These are phyloP conservation scores for Stachybotrys chartarum DNA, from an alignment of 2,329 filamentous ascomycete species.

Conservation along the genomic window DNA sequence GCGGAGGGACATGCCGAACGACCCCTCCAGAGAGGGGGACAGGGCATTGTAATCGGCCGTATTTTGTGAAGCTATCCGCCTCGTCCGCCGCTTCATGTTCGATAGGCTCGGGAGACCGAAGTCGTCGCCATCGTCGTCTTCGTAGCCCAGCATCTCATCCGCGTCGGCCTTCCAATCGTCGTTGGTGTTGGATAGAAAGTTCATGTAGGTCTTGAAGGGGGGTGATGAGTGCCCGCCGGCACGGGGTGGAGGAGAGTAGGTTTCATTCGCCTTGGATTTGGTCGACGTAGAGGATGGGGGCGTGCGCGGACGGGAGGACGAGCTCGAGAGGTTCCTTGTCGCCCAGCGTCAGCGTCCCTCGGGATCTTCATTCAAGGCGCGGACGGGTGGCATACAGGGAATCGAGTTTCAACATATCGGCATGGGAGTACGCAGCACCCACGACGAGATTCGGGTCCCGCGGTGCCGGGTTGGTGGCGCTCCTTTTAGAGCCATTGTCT, in stretches of 20 bases:
- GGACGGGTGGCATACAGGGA: conserved; percentile 50
- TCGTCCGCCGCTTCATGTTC: conserved; percentile 74
- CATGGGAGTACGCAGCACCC: conserved; percentile 92
- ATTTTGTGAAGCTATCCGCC: conserved; percentile 40
- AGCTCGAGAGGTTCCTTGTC: conserved; percentile 50
- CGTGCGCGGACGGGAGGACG: conserved; percentile 63
- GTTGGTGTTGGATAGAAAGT: conserved; percentile 73
- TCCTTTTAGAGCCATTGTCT: conserved; percentile 43
- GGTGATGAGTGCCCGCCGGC: conserved; percentile 50
- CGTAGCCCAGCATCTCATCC: conserved; percentile 71
- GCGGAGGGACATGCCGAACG: conserved; percentile 35
- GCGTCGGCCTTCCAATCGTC: conserved; percentile 75
- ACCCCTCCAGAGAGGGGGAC: conserved; percentile 27
- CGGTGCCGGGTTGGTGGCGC: conserved; percentile 26
- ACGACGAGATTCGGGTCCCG: conserved; percentile 70
- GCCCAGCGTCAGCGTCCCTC: conserved; percentile 1
- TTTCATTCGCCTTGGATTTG: conserved; percentile 41
- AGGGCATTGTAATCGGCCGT: conserved; percentile 20
- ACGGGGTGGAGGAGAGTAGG: conserved; percentile 48
- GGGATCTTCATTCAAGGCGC: background rate
- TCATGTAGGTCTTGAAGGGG: conserved; percentile 68
- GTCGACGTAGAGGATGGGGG: conserved; percentile 57
- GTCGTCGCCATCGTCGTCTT: conserved; percentile 86
- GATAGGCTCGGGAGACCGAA: conserved; percentile 91
- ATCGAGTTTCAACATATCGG: conserved; percentile 86